Evolutionary conservation across 345 rosid species (phyloP).

Genomic region (Pugionium cornutum): DNA sequence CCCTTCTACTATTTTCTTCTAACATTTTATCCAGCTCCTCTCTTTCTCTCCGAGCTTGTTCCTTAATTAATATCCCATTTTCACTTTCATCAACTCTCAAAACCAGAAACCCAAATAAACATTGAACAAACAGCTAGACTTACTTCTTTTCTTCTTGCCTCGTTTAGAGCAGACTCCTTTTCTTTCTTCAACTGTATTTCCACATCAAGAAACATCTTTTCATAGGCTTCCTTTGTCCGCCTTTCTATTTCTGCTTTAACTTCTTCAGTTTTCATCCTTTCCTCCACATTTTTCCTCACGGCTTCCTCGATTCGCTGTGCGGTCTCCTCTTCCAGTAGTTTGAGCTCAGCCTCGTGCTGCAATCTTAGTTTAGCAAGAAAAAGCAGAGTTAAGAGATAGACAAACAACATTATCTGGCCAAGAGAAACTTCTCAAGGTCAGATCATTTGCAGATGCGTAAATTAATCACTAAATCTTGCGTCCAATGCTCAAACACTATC

Average conservation of each 20-base stretch:
- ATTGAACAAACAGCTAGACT: constrained; percentile 24
- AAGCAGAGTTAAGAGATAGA: constrained; percentile 4
- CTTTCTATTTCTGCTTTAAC: constrained; percentile 57
- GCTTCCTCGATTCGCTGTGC: constrained; percentile 72
- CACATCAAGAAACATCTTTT: constrained; percentile 66
- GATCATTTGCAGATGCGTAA: not conserved
- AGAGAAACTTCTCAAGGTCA: constrained; percentile 5
- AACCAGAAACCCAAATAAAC: not conserved
- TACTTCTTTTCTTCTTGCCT: constrained; percentile 74
- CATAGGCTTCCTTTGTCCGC: constrained; percentile 60
- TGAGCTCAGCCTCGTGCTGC: constrained; percentile 66
- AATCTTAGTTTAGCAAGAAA: constrained; percentile 43
- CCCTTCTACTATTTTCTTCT: constrained; percentile 80
- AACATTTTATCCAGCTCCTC: constrained; percentile 88
- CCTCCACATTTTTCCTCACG: constrained; percentile 75
- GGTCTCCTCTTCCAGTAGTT: constrained; percentile 72
- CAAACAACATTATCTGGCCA: constrained; percentile 10
- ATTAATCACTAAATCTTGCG: not conserved
- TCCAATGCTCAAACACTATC: not conserved
- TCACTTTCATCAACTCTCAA: constrained; percentile 2
- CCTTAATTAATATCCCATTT: constrained; percentile 43
- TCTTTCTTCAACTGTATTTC: constrained; percentile 59
- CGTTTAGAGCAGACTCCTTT: constrained; percentile 68
- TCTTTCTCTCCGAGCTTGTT: constrained; percentile 77
- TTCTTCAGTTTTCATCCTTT: constrained; percentile 58